Conservation (phyloP, 345 rosid genomes). For the Fremontodendron californicum region DNA sequence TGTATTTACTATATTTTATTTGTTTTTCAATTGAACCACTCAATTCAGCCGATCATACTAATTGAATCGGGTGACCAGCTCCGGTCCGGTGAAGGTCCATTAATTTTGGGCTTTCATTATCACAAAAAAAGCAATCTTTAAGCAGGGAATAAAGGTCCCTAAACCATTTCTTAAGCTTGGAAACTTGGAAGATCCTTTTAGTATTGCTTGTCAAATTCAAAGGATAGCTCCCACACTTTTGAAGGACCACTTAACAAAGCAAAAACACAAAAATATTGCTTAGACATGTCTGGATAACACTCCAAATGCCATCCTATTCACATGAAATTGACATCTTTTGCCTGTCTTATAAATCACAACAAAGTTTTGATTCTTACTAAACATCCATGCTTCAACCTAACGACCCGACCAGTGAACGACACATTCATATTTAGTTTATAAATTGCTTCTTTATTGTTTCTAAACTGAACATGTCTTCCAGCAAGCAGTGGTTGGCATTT, state of each 20-base stretch:
- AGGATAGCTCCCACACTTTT: neutral
- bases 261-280: neutral
- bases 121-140: neutral
- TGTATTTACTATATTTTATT: too few relatives aligned
- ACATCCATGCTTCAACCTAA: conserved; percentile 4
- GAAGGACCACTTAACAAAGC: conserved; percentile 9
- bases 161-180: neutral
- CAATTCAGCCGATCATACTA: too few relatives aligned
- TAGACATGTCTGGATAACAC: neutral
- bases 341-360: neutral
- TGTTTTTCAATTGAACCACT: too few relatives aligned
- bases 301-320: neutral
- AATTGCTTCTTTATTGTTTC: neutral
- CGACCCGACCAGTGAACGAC: neutral
- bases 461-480: neutral
- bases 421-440: neutral
- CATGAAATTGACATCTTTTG: conserved; percentile 8
- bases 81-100: too few relatives aligned
- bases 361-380: conserved; percentile 1
- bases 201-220: conserved; percentile 6
- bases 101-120: neutral
- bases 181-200: neutral
- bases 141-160: neutral
- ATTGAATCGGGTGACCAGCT: too few relatives aligned
- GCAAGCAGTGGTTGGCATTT: neutral